These are phyloP conservation scores for Exserohilum turcica DNA, from an alignment of 2,329 filamentous ascomycete genomes.

Conservation along the genomic window DNA sequence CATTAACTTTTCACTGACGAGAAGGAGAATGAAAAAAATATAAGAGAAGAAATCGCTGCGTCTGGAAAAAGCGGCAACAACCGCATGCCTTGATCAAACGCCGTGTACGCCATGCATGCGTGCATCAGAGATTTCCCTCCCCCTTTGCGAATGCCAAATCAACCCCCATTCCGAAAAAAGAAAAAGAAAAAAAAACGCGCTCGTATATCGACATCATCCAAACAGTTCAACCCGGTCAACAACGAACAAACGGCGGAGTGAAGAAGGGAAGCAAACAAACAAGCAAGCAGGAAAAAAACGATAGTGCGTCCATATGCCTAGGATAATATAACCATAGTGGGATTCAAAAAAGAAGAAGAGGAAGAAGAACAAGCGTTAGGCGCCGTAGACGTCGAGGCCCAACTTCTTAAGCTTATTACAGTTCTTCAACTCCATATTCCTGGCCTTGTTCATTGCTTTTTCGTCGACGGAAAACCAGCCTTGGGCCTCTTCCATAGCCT, in stretches of 20 bases:
- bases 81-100: constrained; percentile 4
- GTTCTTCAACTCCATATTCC: constrained; percentile 63
- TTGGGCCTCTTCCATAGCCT: constrained; percentile 75
- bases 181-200: neutral
- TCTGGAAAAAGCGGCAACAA: neutral
- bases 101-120: constrained; percentile 10
- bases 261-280: no score
- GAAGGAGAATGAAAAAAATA: neutral
- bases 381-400: constrained; percentile 25
- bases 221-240: neutral
- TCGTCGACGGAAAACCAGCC: constrained; percentile 87
- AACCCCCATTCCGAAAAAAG: neutral
- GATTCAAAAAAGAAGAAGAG: neutral
- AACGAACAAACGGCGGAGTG: no score
- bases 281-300: neutral
- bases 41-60: neutral
- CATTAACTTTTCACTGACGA: neutral
- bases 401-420: constrained; percentile 62
- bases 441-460: constrained; percentile 76
- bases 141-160: neutral
- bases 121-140: constrained; percentile 3
- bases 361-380: no score
- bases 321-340: neutral
- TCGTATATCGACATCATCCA: neutral
- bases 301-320: neutral